Base-by-base conservation (phyloP, 257 asterid species). In the Petunia axillaris region DNA sequence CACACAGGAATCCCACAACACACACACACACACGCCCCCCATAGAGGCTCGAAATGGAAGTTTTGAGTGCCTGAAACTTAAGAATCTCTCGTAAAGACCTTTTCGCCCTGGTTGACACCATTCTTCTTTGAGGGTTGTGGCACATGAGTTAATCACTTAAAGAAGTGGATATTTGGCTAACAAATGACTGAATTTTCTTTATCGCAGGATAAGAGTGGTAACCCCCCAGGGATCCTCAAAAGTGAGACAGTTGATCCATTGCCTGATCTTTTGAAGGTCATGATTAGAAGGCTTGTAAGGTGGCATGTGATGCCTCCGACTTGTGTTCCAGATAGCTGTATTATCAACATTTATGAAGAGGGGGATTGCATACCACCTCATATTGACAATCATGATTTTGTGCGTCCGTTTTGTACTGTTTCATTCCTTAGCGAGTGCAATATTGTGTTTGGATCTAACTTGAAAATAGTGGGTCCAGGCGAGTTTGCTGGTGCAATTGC, bases 291-390 rank as follows among this genome's bases (percentile, higher is more conserved):
- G 83, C 84, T 88, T 16, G 83, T 88, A 39, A 73, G 64, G 65
- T 86, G 91, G 89, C 89, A 88, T 71, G 89, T 88, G 46, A 82
- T 88, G 75, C 88, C 88, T 37, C 85, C 87, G 5, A 66, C 84
- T 38, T 88, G 89, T 78, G 82, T 86, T 70, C 91, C 89, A 5
- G 89, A 88, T 77, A 88, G 89, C 46, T 88, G 91, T 75, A 86
- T 88, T 60, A 81, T 88, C 74, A 84, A 88, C 77, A 76, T 86
- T 55, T 88, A 86, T 68, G 86, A 86, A 46, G 87, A 81, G 78
- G 91, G 88, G 15, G 88, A 88, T 62, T 86, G 89, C 83, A 88
- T 88, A 80, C 89, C 88, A 62, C 91, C 89, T 3, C 91, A 85
- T 67, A 84, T 88, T 50, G 91, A 88, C 80, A 86, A 81, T 84